Conservation (phyloP, 345 rosid genomes). For the Sisymbrium irio region DNA sequence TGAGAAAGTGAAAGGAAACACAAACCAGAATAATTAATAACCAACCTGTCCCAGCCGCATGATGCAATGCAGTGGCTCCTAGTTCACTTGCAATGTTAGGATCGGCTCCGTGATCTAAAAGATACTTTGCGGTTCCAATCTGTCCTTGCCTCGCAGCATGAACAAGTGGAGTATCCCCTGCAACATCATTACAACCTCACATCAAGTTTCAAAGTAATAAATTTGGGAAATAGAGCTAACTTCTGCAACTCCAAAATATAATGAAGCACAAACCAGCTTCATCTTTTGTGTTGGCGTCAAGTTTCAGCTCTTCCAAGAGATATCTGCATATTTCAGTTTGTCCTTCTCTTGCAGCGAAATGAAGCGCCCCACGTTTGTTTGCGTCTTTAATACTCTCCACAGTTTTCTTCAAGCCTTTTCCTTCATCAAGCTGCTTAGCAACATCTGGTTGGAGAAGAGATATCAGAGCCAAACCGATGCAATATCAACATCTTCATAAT, state of each 20-base stretch:
- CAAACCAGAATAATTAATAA: background rate
- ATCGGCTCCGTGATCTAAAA: constrained; percentile 73
- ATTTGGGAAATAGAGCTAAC: background rate
- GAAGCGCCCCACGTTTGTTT: constrained; percentile 86
- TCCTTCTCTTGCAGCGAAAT: constrained; percentile 94
- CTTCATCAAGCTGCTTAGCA: constrained; percentile 78
- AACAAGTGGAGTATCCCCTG: constrained; percentile 91
- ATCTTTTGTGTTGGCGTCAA: constrained; percentile 60
- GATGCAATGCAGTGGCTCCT: constrained; percentile 90
- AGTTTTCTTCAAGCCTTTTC: constrained; percentile 58
- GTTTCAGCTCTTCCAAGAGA: constrained; percentile 79
- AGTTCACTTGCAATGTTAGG: constrained; percentile 70
- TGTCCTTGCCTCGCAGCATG: constrained; percentile 96
- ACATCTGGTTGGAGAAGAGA: constrained; percentile 41
- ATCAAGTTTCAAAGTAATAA: background rate
- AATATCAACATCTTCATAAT: background rate
- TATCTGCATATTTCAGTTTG: constrained; percentile 74
- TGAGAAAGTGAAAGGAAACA: background rate
- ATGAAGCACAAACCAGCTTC: constrained; percentile 62
- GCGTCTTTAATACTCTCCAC: constrained; percentile 86
- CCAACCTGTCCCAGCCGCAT: constrained; percentile 80
- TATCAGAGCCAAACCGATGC: background rate
- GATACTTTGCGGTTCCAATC: constrained; percentile 67
- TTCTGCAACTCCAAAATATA: background rate
- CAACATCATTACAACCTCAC: constrained; percentile 24